Base-by-base conservation (phyloP, 805 yeast species). In the Candida schatavii region DNA sequence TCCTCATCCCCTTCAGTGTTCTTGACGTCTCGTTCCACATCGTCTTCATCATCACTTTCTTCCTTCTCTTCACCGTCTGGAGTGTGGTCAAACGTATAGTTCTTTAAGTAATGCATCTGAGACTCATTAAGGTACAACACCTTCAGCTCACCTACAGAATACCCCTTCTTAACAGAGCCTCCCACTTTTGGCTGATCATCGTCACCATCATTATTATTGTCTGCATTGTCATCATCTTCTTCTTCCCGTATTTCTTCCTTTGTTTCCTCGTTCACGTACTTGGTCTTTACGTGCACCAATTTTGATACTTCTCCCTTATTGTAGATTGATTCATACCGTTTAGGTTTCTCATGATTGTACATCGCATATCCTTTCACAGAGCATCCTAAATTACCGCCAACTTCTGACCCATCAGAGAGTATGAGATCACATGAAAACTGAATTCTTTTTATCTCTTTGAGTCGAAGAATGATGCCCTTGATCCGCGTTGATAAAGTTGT, bases 291-390 rank as follows among this genome's bases (percentile, higher is more conserved):
- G 37, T 74, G 73, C 0, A 81, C 90, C 14, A 77, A 68, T 48
- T 72, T 68, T 39, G 78, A 66, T 6, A 61, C 57, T 19, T 79
- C 83, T 2, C 73, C 77, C 37, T 74, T 72, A 32, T 75, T 78
- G 56, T 76, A 80, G 4, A 85, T 75, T 34, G 69, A 68, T 29
- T 72, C 72, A 10, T 77, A 66, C n/a, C 74, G 62, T 15, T 73
- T 68, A 0, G 78, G 53, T 32, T 68, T 73, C 44, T 81, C 83
- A 40, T 77, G 79, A 5, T 72, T 68, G 46, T 74, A 76, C n/a
- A 85, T 69, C 0, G 83, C 63, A 52, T 80, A 85, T 0, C 96
- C 97, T 49, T 77, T 78, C 1, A 90, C 71, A 0, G 88, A 84
- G 37, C 91, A 74, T 0, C 71, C 68, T 15, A 90, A 42, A 2